phyloP scores from a whole-genome alignment of 2,329 filamentous ascomycete species.

The Graphium sp. region DNA sequence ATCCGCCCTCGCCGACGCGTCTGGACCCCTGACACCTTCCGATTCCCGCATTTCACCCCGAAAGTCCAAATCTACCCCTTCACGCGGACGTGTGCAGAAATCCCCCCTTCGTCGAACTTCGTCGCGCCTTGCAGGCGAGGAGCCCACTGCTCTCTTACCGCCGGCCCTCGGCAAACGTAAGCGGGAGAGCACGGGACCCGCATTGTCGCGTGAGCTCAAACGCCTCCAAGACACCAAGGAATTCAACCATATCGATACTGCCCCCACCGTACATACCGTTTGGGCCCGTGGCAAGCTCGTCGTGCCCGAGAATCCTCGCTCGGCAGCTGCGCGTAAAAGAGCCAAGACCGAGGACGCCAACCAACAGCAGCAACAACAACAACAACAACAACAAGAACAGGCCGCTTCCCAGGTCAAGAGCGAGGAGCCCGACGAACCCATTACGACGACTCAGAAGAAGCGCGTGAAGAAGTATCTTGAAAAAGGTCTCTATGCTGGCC shows the following conservation, averaged over 20 bases:
- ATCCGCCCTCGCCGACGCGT: neutral
- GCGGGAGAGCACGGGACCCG: slow-evolving; percentile 26
- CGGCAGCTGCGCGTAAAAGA: slow-evolving; percentile 20
- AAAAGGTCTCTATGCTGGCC: slow-evolving; percentile 78
- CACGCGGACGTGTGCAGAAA: slow-evolving; percentile 2
- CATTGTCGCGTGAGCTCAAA: slow-evolving; percentile 38
- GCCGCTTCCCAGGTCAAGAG: neutral
- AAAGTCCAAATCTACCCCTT: slow-evolving; percentile 1
- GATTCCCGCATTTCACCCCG: slow-evolving; percentile 2
- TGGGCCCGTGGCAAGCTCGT: slow-evolving; percentile 51
- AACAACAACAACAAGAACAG: neutral
- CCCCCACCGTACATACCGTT: slow-evolving; percentile 38
- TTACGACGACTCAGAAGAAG: slow-evolving; percentile 20
- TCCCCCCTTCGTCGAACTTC: slow-evolving; percentile 17
- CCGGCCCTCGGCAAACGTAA: slow-evolving; percentile 34
- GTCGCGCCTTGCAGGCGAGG: slow-evolving; percentile 44
- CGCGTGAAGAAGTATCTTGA: slow-evolving; percentile 59
- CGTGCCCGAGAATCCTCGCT: slow-evolving; percentile 21
- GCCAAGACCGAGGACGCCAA: slow-evolving; percentile 11
- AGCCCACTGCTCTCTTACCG: too few species aligned
- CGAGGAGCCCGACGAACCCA: slow-evolving; percentile 18
- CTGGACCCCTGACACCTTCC: neutral
- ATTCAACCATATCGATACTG: slow-evolving; percentile 39
- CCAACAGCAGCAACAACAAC: slow-evolving; percentile 6
- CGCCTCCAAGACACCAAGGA: slow-evolving; percentile 47